Base-by-base conservation (phyloP, 73 alveolate genomes). In the Paramecium pentaurelia region DNA sequence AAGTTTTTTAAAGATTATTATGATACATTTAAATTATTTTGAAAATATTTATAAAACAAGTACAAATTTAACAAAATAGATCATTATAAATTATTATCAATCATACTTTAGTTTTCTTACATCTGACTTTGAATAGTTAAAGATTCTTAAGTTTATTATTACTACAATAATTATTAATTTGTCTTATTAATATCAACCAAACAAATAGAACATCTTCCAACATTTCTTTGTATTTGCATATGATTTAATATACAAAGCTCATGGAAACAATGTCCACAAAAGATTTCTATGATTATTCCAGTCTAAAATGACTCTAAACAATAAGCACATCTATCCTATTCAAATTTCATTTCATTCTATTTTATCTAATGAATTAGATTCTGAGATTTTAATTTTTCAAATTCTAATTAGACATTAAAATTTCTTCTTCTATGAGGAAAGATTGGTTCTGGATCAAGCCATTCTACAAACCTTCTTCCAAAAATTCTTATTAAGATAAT, bases 21-120 rank as follows among this genome's bases (percentile, higher is more conserved):
- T 80, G 91, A 80, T 20, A 80, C 91, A 80, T 80, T 80, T 80
- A 80, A 80, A 27, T 20, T 45, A 47, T 80, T 80, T 80, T 80
- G 91, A 80, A 34, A 18, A 18, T 54, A 16, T 54, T 16, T 54
- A 54, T 54, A 51, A 51, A n/a, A 5, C 68, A 3, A 20, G 3
- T 12, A 51, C 25, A 22, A 51, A 51, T 51, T 45, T 45, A 3
- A 51, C 6, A 16, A 16, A 51, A 16, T 12, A 12, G 9, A 47
- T 47, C 59, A 47, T 47, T 47, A 47, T 47, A 47, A 47, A 16
- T 51, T 51, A n/a, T 51, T 51, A 22, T 22, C 25, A 22, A 12
- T 16, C 30, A 51, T 51, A 5, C 30, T 51, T 1, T 16, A 51
- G 11, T 51, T 14, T 51, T 51, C 32, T 51, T 16, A 51, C 0